phyloP scores from a whole-genome alignment of 164 flowering plant genomes.

The Brasenia schreberi region DNA sequence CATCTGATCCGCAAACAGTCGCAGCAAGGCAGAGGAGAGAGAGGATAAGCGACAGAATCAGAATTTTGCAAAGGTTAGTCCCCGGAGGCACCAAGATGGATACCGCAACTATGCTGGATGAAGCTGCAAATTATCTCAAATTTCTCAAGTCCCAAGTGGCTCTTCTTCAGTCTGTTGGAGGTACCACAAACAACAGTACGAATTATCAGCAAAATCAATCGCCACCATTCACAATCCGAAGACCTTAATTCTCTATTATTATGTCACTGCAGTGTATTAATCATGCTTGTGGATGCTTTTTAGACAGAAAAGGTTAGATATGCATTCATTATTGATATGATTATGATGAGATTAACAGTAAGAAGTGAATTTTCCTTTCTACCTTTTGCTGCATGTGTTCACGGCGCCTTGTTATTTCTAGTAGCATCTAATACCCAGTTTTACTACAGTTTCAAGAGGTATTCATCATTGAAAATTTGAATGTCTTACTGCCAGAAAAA shows the following conservation, averaged over 20 bases:
- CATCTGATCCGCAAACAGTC: conserved; percentile 89
- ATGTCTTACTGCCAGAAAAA: too few relatives aligned
- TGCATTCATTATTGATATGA: conserved; percentile 1
- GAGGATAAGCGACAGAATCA: conserved; percentile 81
- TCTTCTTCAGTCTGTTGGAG: conserved; percentile 51
- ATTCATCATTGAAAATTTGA: too few relatives aligned
- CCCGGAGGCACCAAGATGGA: conserved; percentile 99
- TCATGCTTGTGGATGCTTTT: conserved; percentile 17
- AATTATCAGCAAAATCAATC: conserved; percentile 10
- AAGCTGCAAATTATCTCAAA: conserved; percentile 93
- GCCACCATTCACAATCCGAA: conserved; percentile 23
- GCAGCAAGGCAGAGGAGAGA: conserved; percentile 95
- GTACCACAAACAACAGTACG: conserved; percentile 18
- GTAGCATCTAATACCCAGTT: background rate
- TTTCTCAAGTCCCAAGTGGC: conserved; percentile 74
- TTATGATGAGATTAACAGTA: background rate
- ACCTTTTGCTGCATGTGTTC: too few relatives aligned
- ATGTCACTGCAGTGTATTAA: conserved; percentile 29
- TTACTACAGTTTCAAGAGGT: too few relatives aligned
- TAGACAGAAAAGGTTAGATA: conserved; percentile 6
- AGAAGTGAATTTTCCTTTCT: conserved; percentile 5
- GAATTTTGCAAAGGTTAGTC: conserved; percentile 76
- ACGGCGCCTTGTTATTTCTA: background rate
- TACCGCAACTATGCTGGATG: conserved; percentile 98
- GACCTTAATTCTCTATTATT: conserved; percentile 7